Evolutionary conservation across 768 basidiomycete species (phyloP), one percentile per base, ranked within the genome.

Genomic region (Pisolithus tinctorius): DNA sequence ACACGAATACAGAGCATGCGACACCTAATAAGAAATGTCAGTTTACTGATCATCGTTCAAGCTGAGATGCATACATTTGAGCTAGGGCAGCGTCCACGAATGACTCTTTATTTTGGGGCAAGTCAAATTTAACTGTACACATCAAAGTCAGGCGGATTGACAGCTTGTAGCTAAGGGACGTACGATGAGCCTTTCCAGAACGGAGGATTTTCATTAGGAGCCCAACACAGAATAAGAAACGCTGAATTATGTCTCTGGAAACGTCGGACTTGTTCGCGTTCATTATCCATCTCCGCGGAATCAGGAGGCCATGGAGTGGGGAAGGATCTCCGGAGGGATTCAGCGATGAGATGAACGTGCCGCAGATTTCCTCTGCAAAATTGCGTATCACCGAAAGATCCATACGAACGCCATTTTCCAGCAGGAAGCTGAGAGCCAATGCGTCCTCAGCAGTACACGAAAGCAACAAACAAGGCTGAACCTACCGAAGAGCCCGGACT

Each of bases 251-350:
- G 4, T 54, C 52, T 52, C 57, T 58, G 41, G 55, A 46, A 0
- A 1, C 14, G 10, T 17, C 63, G 48, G 57, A 55, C 48, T 55
- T 57, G 7, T 55, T 50, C 42, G 58, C 37, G 23, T 38, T 16
- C 16, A 67, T 31, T n/a, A 82, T 57, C 81, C 82, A 85, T 47
- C 72, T 75, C 3, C 73, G 71, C 0, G 83, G 83, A 34, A 85
- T 69, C 3, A 75, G 73, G 27, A 81, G 55, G 14, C 70, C 66
- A 58, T 83, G 76, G 0, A 81, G 61, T 41, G 43, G 56, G 42
- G 3, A 34, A 2, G 20, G 48, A 0, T 40, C 49, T 3, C 16
- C 17, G 11, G 3, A 14, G 27, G 25, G 25, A 16, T 13, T 62
- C 38, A 60, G 59, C 1, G 68, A 68, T 1, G 83, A 47, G 4